Evolutionary conservation across 2,329 filamentous ascomycete species (phyloP).

Genomic region (Delphinella strobiligena): DNA sequence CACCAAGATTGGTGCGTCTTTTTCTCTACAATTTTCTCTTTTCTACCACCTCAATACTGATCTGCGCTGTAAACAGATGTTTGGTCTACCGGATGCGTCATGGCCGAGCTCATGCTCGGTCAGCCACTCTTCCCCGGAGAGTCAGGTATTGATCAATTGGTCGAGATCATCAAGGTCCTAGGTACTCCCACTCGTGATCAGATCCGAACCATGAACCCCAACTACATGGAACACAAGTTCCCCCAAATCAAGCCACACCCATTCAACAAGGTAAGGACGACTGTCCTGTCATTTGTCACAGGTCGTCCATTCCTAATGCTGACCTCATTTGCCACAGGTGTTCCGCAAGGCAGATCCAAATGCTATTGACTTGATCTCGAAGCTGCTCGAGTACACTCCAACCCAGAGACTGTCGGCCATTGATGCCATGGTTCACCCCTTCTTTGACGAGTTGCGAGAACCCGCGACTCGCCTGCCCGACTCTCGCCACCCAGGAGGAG

Average conservation of each 20-base stretch:
- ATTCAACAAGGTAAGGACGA: constrained; percentile 78
- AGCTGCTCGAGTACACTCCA: constrained; percentile 89
- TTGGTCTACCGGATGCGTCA: constrained; percentile 98
- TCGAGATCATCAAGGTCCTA: constrained; percentile 98
- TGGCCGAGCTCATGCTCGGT: constrained; percentile 98
- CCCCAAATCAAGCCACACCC: constrained; percentile 99
- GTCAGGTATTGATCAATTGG: constrained; percentile 94
- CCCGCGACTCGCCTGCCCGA: constrained; percentile 85
- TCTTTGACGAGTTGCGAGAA: constrained; percentile 94
- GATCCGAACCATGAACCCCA: constrained; percentile 99
- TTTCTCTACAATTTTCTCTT: too few relatives aligned
- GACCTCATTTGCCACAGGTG: constrained; percentile 42
- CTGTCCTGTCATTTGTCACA: too few relatives aligned
- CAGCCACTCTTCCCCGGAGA: constrained; percentile 96
- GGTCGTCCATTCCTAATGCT: constrained; percentile 1
- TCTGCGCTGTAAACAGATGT: constrained; percentile 64
- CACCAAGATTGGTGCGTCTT: constrained; percentile 84
- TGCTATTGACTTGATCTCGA: constrained; percentile 89
- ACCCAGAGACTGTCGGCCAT: constrained; percentile 88
- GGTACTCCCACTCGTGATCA: constrained; percentile 95
- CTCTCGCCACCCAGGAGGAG: constrained; percentile 75
- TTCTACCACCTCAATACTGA: too few relatives aligned
- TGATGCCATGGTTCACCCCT: constrained; percentile 95
- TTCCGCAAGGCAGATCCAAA: constrained; percentile 92
- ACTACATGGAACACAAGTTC: constrained; percentile 99